Percentiles rank a stretch among this genome's conserved stretches.
These are phyloP conservation scores for Mortierella sp. DNA, from an alignment of 371 early-diverging fungal genomes.

Conservation along the genomic window DNA sequence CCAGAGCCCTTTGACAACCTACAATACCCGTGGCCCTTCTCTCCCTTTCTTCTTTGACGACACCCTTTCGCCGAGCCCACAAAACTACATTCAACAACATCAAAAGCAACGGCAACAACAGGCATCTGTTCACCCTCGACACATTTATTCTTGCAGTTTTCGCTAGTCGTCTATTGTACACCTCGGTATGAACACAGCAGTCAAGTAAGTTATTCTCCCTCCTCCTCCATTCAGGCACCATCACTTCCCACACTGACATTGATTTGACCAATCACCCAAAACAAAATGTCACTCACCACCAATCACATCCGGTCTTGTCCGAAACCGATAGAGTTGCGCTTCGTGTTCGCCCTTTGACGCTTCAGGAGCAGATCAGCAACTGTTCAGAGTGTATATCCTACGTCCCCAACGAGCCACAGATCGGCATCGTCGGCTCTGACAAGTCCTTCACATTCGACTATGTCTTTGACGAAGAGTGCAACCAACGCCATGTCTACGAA, in stretches of 20 bases:
- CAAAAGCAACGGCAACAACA: not conserved
- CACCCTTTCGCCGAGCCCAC: not conserved
- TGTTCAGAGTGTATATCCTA: conserved; percentile 78
- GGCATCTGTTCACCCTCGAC: not conserved
- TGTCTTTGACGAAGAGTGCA: conserved; percentile 79
- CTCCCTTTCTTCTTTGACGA: not conserved
- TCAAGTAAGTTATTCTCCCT: conserved; percentile 53
- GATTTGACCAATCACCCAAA: not conserved
- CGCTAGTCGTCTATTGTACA: not conserved
- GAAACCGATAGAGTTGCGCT: conserved; percentile 77
- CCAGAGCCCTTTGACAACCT: not conserved
- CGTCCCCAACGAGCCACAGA: conserved; percentile 72
- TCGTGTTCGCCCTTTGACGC: conserved; percentile 83
- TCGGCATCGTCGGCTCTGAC: conserved; percentile 72
- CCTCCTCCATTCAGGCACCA: not conserved
- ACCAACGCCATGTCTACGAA: conserved; percentile 81
- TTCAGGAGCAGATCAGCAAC: conserved; percentile 80
- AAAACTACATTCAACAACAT: not conserved
- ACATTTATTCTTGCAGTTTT: not conserved
- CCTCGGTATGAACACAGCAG: conserved; percentile 50
- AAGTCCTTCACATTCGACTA: conserved; percentile 90
- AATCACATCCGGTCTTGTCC: not conserved
- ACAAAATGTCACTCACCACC: not conserved
- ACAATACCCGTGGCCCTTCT: not conserved
- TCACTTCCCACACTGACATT: not conserved